phyloP scores from a whole-genome alignment of 345 rosid species.

The Eucalyptus urophylla region DNA sequence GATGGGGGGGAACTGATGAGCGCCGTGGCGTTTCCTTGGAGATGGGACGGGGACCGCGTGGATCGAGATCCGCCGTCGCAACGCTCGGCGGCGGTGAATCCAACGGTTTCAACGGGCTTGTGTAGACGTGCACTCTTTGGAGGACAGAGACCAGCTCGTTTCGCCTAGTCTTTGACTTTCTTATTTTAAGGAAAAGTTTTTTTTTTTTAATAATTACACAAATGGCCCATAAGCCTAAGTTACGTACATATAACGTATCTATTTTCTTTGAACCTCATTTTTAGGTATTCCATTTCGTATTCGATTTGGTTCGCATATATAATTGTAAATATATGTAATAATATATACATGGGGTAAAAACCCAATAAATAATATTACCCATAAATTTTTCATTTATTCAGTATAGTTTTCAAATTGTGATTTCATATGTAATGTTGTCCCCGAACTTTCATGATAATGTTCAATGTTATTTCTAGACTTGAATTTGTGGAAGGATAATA shows the following conservation, averaged over 20 bases:
- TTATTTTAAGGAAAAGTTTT: not conserved
- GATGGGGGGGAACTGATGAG: not conserved
- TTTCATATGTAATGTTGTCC: fast-evolving
- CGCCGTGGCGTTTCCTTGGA: not conserved
- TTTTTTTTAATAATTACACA: not conserved
- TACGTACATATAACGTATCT: too few relatives aligned
- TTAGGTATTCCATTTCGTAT: too few relatives aligned
- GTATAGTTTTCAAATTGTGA: fast-evolving
- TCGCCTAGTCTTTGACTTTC: not conserved
- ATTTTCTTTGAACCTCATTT: too few relatives aligned
- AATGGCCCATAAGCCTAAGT: fast-evolving
- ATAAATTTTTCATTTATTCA: too few relatives aligned
- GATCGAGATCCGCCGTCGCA: not conserved
- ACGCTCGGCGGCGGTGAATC: not conserved
- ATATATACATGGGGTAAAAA: too few relatives aligned
- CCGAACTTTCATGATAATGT: too few relatives aligned
- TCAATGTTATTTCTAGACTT: too few relatives aligned
- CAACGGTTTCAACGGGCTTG: not conserved
- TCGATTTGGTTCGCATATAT: too few relatives aligned
- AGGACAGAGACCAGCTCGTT: not conserved
- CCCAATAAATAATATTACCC: too few relatives aligned
- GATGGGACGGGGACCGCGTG: not conserved
- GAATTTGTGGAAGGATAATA: fast-evolving
- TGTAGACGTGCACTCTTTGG: not conserved
- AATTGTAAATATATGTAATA: too few relatives aligned